phyloP scores from a whole-genome alignment of 331 rosid genomes.

The Rhamnella rubrinervis region DNA sequence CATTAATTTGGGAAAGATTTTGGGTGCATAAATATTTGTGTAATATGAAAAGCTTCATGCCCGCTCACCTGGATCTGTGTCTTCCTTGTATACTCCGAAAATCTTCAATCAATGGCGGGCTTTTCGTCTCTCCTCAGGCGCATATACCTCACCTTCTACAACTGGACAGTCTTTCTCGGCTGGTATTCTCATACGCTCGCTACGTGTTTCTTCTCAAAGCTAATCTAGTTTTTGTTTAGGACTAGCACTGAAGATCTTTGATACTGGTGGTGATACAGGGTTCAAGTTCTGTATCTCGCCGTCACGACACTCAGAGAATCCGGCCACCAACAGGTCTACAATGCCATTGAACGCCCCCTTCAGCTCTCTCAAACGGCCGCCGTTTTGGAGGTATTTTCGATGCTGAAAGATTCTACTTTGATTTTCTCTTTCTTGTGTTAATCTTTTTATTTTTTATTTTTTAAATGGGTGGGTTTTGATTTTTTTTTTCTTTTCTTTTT shows the following conservation, averaged over 20 bases:
- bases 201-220: neutral
- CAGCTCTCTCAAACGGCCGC: constrained; percentile 81
- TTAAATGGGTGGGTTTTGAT: neutral
- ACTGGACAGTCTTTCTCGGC: constrained; percentile 77
- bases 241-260: neutral
- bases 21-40: too few species aligned
- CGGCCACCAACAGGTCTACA: constrained; percentile 65
- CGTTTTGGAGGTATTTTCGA: constrained; percentile 54
- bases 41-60: too few species aligned
- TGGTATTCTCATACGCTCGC: constrained; percentile 42
- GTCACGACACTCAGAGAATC: constrained; percentile 59
- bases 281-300: constrained; percentile 55
- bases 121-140: constrained; percentile 43
- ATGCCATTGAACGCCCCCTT: constrained; percentile 66
- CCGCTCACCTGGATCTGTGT: too few species aligned
- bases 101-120: constrained; percentile 53
- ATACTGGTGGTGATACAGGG: constrained; percentile 31
- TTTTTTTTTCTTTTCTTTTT: neutral
- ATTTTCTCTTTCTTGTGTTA: neutral
- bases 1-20: neutral
- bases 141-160: constrained; percentile 65
- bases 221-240: neutral
- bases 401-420: neutral
- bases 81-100: neutral
- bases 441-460: neutral